These are phyloP conservation scores for Perilla frutescens DNA, from an alignment of 257 asterid genomes.

Conservation along the genomic window DNA sequence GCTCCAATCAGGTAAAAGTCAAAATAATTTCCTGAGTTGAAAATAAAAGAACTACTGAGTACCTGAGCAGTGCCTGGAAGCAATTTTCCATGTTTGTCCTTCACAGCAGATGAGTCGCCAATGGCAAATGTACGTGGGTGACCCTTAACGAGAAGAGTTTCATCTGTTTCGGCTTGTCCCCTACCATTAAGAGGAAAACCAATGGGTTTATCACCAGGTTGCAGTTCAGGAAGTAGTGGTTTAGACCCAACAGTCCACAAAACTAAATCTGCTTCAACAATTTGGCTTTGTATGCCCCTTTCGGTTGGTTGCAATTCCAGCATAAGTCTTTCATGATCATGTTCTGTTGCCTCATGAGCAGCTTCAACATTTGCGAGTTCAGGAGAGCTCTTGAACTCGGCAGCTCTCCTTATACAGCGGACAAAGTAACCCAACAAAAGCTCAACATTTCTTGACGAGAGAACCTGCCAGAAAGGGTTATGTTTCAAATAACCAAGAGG, in stretches of 20 bases:
- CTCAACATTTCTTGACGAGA: conserved; percentile 81
- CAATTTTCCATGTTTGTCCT: conserved; percentile 75
- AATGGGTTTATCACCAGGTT: conserved; percentile 51
- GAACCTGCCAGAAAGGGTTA: conserved; percentile 64
- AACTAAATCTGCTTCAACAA: conserved; percentile 76
- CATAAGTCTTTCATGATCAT: conserved; percentile 44
- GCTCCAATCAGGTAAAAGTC: conserved; percentile 11
- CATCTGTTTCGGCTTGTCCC: conserved; percentile 99
- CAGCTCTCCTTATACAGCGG: conserved; percentile 59
- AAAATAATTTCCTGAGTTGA: conserved; percentile 4
- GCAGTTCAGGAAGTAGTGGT: conserved; percentile 71
- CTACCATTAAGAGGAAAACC: conserved; percentile 79
- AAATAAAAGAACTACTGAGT: conserved; percentile 29
- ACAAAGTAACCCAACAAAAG: conserved; percentile 89
- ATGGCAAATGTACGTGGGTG: conserved; percentile 94
- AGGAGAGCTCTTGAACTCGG: conserved; percentile 37
- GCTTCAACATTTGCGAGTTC: conserved; percentile 37
- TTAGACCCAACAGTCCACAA: conserved; percentile 95
- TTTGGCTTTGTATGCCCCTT: conserved; percentile 58
- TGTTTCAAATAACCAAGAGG: conserved; percentile 6
- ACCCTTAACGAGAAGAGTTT: conserved; percentile 93
- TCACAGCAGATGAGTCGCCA: conserved; percentile 90
- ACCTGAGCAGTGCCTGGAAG: conserved; percentile 99
- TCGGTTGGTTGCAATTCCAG: conserved; percentile 91
- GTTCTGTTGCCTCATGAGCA: conserved; percentile 40